A percentile compares a stretch with the other conserved stretches of the same genome.
These are phyloP conservation scores for Clarireedia paspali DNA, from an alignment of 2,329 filamentous ascomycete species.

Conservation along the genomic window DNA sequence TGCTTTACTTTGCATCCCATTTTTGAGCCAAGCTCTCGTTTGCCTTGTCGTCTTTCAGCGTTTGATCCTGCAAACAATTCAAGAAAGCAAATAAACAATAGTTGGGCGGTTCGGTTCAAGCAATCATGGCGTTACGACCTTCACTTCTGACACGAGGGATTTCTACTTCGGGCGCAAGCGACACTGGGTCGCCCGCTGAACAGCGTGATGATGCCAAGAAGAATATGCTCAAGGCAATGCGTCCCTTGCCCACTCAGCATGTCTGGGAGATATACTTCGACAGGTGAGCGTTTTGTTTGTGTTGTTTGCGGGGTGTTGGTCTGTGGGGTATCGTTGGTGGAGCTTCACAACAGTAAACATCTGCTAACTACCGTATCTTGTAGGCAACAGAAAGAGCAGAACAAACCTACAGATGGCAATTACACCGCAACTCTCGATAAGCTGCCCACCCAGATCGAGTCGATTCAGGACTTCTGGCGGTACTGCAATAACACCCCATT, in stretches of 20 bases:
- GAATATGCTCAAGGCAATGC: constrained; percentile 69
- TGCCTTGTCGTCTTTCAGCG: neutral
- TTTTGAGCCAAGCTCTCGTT: neutral
- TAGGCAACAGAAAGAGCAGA: constrained; percentile 28
- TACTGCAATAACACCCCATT: constrained; percentile 77
- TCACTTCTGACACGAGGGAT: constrained; percentile 56
- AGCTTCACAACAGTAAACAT: no score
- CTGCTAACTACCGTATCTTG: no score
- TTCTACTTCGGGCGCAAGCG: constrained; percentile 50
- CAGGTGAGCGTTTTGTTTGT: constrained; percentile 33
- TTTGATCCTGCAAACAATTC: no score
- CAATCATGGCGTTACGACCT: constrained; percentile 47
- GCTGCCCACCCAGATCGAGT: constrained; percentile 61
- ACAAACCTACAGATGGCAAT: constrained; percentile 28
- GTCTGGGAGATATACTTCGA: constrained; percentile 71
- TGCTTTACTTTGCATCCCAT: no score
- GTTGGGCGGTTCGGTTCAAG: neutral
- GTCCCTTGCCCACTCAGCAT: constrained; percentile 69
- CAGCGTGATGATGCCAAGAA: constrained; percentile 73
- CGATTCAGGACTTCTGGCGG: constrained; percentile 77
- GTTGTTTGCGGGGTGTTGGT: neutral
- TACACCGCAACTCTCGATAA: constrained; percentile 43
- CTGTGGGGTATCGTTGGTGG: neutral
- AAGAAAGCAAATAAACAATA: neutral
- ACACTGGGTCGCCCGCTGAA: constrained; percentile 61